Evolutionary conservation across 176 grass and related monocot species (phyloP).

Genomic region (Dendrocalamus sinicus): DNA sequence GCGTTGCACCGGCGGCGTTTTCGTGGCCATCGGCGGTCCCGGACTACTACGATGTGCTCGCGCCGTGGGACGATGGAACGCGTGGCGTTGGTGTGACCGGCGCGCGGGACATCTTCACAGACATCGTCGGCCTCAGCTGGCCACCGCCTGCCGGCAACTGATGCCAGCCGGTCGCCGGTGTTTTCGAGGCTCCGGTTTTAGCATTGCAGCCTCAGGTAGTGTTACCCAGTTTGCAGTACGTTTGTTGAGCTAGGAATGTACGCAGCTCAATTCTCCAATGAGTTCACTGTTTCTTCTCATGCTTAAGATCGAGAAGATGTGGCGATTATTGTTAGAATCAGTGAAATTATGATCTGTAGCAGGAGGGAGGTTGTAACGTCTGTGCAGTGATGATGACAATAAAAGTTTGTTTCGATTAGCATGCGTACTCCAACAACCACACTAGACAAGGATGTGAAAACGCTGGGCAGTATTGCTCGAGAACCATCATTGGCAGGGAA

Average conservation of each 20-base stretch:
- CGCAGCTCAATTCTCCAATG: background rate
- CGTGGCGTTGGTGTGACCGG: background rate
- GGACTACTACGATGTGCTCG: conserved; percentile 10
- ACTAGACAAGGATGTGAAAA: background rate
- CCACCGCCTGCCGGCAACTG: conserved; percentile 34
- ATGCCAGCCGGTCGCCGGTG: background rate
- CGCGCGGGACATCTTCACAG: conserved; percentile 50
- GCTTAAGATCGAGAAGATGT: background rate
- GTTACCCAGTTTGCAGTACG: conserved; percentile 4
- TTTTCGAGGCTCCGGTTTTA: conserved; percentile 58
- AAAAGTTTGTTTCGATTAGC: background rate
- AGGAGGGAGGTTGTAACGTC: conserved; percentile 17
- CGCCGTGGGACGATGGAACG: conserved; percentile 35
- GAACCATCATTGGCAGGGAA: background rate
- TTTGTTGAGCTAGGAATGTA: conserved; percentile 13
- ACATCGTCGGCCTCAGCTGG: conserved; percentile 43
- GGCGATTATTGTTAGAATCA: background rate
- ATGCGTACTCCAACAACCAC: background rate
- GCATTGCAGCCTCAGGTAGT: conserved; percentile 46
- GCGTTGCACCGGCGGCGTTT: conserved; percentile 1
- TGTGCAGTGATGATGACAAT: conserved; percentile 43
- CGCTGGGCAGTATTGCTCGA: background rate
- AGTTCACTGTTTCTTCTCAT: background rate
- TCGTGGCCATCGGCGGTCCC: conserved; percentile 9
- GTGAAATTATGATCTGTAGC: conserved; percentile 25